Base-by-base conservation (phyloP, 1,139 yeast genomes). In the Pichia sp. region DNA sequence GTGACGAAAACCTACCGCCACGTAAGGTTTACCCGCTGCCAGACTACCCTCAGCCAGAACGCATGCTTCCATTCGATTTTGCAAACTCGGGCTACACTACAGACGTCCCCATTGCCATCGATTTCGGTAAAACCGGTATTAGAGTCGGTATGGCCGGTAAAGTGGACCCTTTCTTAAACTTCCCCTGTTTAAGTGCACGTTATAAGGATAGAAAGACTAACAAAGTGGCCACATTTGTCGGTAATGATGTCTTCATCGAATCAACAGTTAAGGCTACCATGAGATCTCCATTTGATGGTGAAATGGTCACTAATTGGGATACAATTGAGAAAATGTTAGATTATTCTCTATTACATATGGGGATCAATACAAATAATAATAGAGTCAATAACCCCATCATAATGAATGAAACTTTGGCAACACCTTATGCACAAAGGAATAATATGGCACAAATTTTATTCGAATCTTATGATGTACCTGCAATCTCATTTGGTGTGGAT, bases 301-400 rank as follows among this genome's bases (percentile, higher is more conserved):
- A 86, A 3, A 62, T 86, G 48, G 66, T 91, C 25, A 78, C 94
- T 21, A 91, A 88, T 56, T 93, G 98, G 97, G 98, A 93, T 41
- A 74, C 80, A 40, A 72, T 82, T 8, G 98, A 93, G 55, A 72
- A 69, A 38, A 72, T 91, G 38, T 58, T 93, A 38, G 97, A 91
- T 55, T 91, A 87, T 53, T 67, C 91, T 0, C 81, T 91, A 55
- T 73, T 77, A 40, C 94, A 84, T 56, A 54, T 91, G 35, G 80
- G 87, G 5, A 94, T 85, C 3, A 55, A 60, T 15, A 69, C 84
- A 12, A 53, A 60, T 28, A 53, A 60, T 27, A 77, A 78, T 0
- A 51, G 66, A 1, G 74, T 87, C 10, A 73, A 78, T 36, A 86
- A 84, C 49, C 97, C 97, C 1, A 58, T 91, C 1, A 68, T 88